These are phyloP conservation scores for Stachybotrys elegans DNA, from an alignment of 2,329 filamentous ascomycete species.

Conservation along the genomic window DNA sequence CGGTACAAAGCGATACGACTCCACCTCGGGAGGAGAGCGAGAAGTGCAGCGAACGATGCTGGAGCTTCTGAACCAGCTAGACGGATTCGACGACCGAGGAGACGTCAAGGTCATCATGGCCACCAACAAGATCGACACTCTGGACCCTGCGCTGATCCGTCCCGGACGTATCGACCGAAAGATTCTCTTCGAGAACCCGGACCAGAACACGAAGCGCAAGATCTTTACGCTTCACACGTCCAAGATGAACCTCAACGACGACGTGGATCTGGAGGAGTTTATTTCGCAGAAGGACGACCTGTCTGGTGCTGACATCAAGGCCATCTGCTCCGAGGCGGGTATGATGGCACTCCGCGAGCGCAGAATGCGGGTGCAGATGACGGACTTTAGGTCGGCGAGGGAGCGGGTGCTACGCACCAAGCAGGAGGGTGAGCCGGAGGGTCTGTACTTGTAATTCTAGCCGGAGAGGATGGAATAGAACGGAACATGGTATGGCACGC, in stretches of 20 bases:
- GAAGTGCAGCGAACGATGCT: constrained; percentile 99
- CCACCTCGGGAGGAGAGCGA: constrained; percentile 91
- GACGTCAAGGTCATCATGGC: constrained; percentile 99
- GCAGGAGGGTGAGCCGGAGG: constrained; percentile 96
- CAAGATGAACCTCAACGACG: constrained; percentile 95
- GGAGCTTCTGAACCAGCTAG: constrained; percentile 94
- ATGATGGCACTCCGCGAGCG: constrained; percentile 90
- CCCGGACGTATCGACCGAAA: constrained; percentile 98
- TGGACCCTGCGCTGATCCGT: constrained; percentile 92
- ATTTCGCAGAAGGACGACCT: constrained; percentile 98
- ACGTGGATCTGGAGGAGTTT: constrained; percentile 98
- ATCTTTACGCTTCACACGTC: constrained; percentile 97
- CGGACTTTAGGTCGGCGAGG: constrained; percentile 87
- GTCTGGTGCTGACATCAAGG: constrained; percentile 96
- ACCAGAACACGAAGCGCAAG: constrained; percentile 91
- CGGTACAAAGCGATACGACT: constrained; percentile 97
- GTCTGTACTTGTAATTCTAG: constrained; percentile 80
- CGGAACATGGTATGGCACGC: too few species aligned
- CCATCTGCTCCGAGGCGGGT: constrained; percentile 96
- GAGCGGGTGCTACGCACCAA: constrained; percentile 97
- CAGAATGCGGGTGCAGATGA: constrained; percentile 98
- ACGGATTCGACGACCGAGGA: constrained; percentile 96
- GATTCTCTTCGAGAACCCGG: constrained; percentile 68
- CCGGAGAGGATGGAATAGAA: too few species aligned
- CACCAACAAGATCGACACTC: constrained; percentile 98